Conservation (phyloP, 495 filamentous ascomycete species). For the Penicillium simplicissimum region DNA sequence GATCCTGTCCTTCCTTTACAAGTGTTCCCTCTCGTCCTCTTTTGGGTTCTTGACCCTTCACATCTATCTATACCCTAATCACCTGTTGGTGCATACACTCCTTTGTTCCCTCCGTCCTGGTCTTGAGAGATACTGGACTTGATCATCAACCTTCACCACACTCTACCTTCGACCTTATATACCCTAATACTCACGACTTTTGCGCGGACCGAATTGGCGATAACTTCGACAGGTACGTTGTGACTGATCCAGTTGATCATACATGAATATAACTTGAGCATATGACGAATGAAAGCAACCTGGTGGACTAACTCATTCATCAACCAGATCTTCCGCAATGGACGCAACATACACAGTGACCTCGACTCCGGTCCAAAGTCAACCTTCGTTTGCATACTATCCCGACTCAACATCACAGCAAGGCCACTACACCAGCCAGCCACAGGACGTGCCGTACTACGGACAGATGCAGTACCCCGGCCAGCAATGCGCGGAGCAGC, state of each 20-base stretch:
- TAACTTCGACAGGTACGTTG: neutral
- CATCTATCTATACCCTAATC: conserved; percentile 17
- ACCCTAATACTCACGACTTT: neutral
- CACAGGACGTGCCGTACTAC: conserved; percentile 53
- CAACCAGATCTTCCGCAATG: conserved; percentile 40
- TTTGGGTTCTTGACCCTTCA: neutral
- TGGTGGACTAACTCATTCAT: neutral
- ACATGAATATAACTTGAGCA: neutral
- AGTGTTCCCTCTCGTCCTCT: conserved; percentile 1
- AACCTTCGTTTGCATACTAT: conserved; percentile 90
- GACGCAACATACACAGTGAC: conserved; percentile 57
- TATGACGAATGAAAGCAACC: neutral
- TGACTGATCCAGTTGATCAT: neutral
- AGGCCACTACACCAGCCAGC: conserved; percentile 79
- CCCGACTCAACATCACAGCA: conserved; percentile 75
- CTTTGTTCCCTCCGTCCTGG: conserved; percentile 14
- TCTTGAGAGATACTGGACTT: neutral
- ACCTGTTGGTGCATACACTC: conserved; percentile 31
- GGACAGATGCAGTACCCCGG: conserved; percentile 47
- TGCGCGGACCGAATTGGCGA: neutral
- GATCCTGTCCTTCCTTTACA: conserved; percentile 39
- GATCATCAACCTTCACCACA: neutral
- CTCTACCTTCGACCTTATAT: neutral
- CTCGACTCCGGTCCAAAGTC: conserved; percentile 59
- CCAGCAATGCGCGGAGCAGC: conserved; percentile 37